Conservation (phyloP, 176 grass and related monocot genomes). For the Luzula sylvatica region DNA sequence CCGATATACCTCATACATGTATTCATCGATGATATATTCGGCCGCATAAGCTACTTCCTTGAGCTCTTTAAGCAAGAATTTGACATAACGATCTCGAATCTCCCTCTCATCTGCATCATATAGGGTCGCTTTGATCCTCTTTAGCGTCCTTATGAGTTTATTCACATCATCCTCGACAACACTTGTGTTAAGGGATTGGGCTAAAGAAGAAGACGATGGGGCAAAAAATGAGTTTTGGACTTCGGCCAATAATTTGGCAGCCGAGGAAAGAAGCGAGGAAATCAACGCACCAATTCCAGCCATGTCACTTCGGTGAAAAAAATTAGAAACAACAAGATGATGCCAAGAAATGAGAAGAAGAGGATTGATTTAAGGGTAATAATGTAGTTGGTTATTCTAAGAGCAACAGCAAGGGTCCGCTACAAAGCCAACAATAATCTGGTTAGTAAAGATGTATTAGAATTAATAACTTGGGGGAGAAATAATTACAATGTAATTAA, state of each 20-base stretch:
- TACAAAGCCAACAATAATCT: no score
- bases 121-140: background rate
- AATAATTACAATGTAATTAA: no score
- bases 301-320: no score
- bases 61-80: background rate
- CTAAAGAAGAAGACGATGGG: background rate
- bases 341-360: no score
- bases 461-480: no score
- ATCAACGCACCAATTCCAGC: background rate
- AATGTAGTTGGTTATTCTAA: no score
- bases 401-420: no score
- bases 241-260: background rate
- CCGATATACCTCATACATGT: no score
- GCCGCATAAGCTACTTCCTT: background rate
- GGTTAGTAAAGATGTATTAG: no score
- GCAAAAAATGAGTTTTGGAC: background rate
- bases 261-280: background rate
- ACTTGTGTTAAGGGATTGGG: background rate
- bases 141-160: background rate
- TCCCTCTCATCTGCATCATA: background rate
- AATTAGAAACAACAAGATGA: no score
- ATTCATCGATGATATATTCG: no score
- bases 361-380: no score
- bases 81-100: background rate
- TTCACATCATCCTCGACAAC: conserved; percentile 4